Evolutionary conservation across 441 rosid genomes (phyloP), one percentile per base, ranked within the genome.

Genomic region (Mallotus repandus): DNA sequence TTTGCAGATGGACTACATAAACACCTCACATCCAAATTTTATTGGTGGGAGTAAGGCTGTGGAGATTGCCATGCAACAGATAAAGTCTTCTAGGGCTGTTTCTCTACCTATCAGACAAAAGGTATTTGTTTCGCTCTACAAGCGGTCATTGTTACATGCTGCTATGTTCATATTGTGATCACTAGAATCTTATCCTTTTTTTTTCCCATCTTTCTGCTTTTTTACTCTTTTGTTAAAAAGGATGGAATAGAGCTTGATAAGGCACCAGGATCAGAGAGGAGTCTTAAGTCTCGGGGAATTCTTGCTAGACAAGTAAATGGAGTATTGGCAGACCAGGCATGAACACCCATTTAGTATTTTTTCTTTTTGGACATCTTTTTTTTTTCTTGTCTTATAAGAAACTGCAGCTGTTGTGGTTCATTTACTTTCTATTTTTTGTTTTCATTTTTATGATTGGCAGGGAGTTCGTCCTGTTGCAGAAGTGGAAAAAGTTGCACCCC

Each of bases 41-140:
- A 72, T 91, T 49, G 97, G 99, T 61, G 99, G 99, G 76, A 91
- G 91, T 71, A 95, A 84, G 85, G 98, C 99, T 74, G 95, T 93
- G 58, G 95, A 95, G 82, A 75, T 59, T 70, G 95, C 97, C 54
- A 75, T 76, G 77, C 96, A 89, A 68, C 93, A 88, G 80, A 79
- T 90, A 59, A 91, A 86, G 78, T 82, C 93, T 74, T 86, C 96
- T 62, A 84, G 88, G 83, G 71, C 53, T 54, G n/a, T 82, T 70
- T 65, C 86, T 60, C 69, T 86, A 46, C 87, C 94, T 67, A 61
- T 84, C 61, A 80, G 86, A 83, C 84, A 79, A 49, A 93, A 86
- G 91, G 99, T 93, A 73, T 68, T 29, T 49, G 4, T 35, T 62
- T 35, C 54, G 74, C 76, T 71, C 59, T 59, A 12, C 25, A 54